These are phyloP conservation scores for Aspergillus fischeri DNA, from an alignment of 2,329 filamentous ascomycete species.

Conservation along the genomic window DNA sequence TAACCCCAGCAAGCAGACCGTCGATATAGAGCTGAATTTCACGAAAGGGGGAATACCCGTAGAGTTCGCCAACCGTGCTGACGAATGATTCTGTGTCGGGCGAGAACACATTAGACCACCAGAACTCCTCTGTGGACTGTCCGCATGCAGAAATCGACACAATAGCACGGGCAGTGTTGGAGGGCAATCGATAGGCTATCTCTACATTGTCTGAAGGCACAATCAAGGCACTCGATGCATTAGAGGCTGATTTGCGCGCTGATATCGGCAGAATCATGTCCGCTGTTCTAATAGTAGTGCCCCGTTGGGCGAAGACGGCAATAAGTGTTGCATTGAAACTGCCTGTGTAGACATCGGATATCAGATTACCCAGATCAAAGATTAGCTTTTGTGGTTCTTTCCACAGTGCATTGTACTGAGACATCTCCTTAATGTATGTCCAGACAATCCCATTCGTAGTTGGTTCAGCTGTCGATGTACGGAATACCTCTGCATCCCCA, in stretches of 20 bases:
- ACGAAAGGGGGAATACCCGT: slow-evolving; percentile 68
- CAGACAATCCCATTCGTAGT: slow-evolving; percentile 66
- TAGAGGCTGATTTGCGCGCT: slow-evolving; percentile 28
- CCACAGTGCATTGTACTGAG: slow-evolving; percentile 66
- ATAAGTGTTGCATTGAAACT: slow-evolving; percentile 70
- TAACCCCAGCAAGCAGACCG: slow-evolving; percentile 65
- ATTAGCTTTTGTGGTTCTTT: slow-evolving; percentile 67
- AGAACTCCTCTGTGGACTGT: slow-evolving; percentile 75
- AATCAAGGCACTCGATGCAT: slow-evolving; percentile 62
- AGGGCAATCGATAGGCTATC: slow-evolving; percentile 59
- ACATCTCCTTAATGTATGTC: slow-evolving; percentile 77
- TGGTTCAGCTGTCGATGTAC: slow-evolving; percentile 78
- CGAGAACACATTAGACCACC: slow-evolving; percentile 74
- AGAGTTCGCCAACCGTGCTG: slow-evolving; percentile 52
- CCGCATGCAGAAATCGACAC: slow-evolving; percentile 74
- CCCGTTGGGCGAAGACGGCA: slow-evolving; percentile 63
- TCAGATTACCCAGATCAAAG: slow-evolving; percentile 72
- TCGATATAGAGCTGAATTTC: slow-evolving; percentile 77
- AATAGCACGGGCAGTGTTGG: slow-evolving; percentile 64
- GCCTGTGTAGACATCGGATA: slow-evolving; percentile 68
- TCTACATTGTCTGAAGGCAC: slow-evolving; percentile 61
- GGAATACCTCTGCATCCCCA: slow-evolving; percentile 73
- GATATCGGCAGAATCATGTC: slow-evolving; percentile 64
- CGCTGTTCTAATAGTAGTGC: slow-evolving; percentile 44
- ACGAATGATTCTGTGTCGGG: slow-evolving; percentile 59